Percentiles rank a stretch among this genome's conserved stretches.
phyloP scores from a whole-genome alignment of 169 alveolate genomes.

The Sarcocystis neurona region DNA sequence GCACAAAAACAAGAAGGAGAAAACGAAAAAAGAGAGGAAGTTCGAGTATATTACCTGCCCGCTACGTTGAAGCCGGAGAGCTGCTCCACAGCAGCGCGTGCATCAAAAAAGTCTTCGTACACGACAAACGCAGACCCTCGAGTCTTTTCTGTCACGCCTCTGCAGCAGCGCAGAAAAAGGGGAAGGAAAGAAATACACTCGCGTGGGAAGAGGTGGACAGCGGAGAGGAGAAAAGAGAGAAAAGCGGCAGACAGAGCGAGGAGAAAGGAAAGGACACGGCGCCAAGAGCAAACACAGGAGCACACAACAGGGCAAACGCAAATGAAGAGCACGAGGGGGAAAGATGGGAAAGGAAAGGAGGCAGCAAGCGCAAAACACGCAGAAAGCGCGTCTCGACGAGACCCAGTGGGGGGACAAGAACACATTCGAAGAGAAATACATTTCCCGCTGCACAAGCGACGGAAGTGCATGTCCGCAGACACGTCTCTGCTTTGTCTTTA shows the following conservation, averaged over 20 bases:
- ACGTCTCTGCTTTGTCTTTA: too few species aligned
- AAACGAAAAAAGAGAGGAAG: background rate
- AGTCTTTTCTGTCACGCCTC: slow-evolving; percentile 53
- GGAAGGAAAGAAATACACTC: background rate
- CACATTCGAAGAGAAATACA: too few species aligned
- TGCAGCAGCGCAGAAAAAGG: background rate
- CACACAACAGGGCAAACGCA: background rate
- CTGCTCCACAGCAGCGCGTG: slow-evolving; percentile 98
- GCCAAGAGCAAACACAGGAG: too few species aligned
- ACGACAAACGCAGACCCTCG: slow-evolving; percentile 83
- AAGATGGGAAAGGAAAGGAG: too few species aligned
- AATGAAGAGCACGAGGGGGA: too few species aligned
- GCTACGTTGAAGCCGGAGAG: slow-evolving; percentile 98
- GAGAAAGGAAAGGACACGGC: too few species aligned
- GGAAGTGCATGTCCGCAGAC: too few species aligned
- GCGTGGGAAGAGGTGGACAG: background rate
- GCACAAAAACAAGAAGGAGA: background rate
- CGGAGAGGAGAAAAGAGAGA: background rate
- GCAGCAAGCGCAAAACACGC: too few species aligned
- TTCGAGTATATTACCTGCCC: slow-evolving; percentile 79
- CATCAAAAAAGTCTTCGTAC: slow-evolving; percentile 97
- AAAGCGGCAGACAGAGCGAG: background rate
- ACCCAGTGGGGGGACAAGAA: too few species aligned
- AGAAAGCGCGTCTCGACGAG: too few species aligned
- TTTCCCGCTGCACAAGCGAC: too few species aligned